These are phyloP conservation scores for Candida tropicalis DNA, from an alignment of 1,139 yeast genomes.

Conservation along the genomic window DNA sequence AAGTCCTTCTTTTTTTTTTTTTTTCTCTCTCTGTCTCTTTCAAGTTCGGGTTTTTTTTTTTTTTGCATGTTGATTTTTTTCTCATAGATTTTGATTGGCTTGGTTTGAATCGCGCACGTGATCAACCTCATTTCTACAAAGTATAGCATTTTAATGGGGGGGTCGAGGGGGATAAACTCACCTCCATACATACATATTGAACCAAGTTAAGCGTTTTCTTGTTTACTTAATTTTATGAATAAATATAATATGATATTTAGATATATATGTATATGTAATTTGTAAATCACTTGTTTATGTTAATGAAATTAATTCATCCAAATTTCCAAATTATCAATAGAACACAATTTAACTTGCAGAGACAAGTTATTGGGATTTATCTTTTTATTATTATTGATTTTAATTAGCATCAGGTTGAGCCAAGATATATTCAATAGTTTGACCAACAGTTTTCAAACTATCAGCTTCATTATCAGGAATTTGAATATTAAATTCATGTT, in stretches of 20 bases:
- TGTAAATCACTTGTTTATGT: too few species aligned
- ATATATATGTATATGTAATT: constrained; percentile 2
- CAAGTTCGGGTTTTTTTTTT: neutral
- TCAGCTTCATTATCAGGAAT: constrained; percentile 90
- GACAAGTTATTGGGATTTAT: too few species aligned
- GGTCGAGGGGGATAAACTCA: too few species aligned
- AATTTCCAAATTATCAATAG: too few species aligned
- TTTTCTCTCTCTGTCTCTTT: neutral
- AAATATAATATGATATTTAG: neutral
- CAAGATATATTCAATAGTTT: constrained; percentile 75
- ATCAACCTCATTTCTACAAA: too few species aligned
- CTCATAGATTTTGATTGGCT: constrained; percentile 6
- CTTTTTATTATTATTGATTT: too few species aligned
- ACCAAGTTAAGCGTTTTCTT: too few species aligned
- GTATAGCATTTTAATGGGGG: too few species aligned
- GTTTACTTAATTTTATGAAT: neutral
- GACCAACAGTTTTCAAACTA: constrained; percentile 77
- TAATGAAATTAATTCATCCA: too few species aligned
- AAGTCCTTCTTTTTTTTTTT: neutral
- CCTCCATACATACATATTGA: too few species aligned
- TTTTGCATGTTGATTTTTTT: constrained; percentile 5
- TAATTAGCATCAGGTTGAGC: constrained; percentile 72
- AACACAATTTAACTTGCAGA: too few species aligned
- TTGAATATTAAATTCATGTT: constrained; percentile 75
- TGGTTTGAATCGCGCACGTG: neutral